Evolutionary conservation across 2,329 filamentous ascomycete species (phyloP).

Genomic region (Beauveria brongniartii): DNA sequence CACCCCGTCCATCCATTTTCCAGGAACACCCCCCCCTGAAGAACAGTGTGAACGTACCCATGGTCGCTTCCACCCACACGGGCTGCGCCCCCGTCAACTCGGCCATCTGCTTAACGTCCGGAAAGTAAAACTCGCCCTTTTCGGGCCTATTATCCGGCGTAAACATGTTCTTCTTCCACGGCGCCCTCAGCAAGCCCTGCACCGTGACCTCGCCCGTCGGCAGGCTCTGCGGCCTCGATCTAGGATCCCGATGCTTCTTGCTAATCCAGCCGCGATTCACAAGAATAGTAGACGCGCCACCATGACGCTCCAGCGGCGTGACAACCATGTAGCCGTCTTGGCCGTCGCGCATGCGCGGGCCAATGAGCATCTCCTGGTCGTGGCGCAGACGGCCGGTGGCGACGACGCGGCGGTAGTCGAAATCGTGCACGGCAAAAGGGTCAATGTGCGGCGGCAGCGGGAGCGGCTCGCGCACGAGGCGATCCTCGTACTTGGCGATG

Average conservation of each 20-base stretch:
- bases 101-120: constrained; percentile 90
- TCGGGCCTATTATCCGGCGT: constrained; percentile 85
- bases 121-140: constrained; percentile 85
- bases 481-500: constrained; percentile 86
- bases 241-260: constrained; percentile 62
- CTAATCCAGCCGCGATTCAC: constrained; percentile 90
- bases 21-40: neutral
- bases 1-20: neutral
- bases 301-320: constrained; percentile 74
- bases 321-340: constrained; percentile 86
- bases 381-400: constrained; percentile 70
- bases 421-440: constrained; percentile 71
- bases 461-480: constrained; percentile 74
- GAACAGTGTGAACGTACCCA: constrained; percentile 49
- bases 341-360: constrained; percentile 81
- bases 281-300: constrained; percentile 58
- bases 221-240: constrained; percentile 56
- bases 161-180: constrained; percentile 97
- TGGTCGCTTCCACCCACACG: constrained; percentile 93
- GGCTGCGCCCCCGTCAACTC: constrained; percentile 70
- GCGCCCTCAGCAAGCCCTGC: constrained; percentile 77
- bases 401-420: constrained; percentile 82
- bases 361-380: constrained; percentile 93
- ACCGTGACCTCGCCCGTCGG: constrained; percentile 66
- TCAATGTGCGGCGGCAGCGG: constrained; percentile 80